Conservation (phyloP, 148 eudicot genomes). For the Fagopyrum esculentum region DNA sequence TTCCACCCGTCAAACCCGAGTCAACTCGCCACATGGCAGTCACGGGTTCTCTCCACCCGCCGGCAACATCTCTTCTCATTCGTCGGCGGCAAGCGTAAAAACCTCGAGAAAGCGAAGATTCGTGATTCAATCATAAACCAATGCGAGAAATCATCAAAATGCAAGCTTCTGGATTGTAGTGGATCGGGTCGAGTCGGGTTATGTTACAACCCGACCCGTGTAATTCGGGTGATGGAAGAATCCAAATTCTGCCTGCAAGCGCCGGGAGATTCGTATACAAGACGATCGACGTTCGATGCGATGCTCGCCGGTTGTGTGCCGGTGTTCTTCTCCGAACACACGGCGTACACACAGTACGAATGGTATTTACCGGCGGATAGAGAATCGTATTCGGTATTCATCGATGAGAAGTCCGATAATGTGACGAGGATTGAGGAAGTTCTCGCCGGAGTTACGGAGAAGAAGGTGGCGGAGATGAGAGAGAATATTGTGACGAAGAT, state of each 20-base stretch:
- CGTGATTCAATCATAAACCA: conserved; percentile 8
- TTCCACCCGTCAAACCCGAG: conserved; percentile 13
- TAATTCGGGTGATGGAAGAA: conserved; percentile 1
- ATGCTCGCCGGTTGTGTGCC: conserved; percentile 18
- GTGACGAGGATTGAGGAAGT: conserved; percentile 12
- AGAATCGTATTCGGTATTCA: conserved; percentile 12
- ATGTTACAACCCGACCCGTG: conserved; percentile 10
- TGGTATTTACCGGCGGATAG: conserved; percentile 16
- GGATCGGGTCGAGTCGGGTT: conserved; percentile 1
- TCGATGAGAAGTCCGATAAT: not conserved
- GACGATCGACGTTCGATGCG: conserved; percentile 21
- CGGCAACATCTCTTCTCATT: conserved; percentile 20
- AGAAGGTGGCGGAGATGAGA: conserved; percentile 11
- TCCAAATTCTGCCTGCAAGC: conserved; percentile 18
- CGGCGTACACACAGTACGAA: conserved; percentile 16
- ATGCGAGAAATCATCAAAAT: not conserved
- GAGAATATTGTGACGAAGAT: not conserved
- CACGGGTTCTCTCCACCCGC: not conserved
- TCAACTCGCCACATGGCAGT: conserved; percentile 14
- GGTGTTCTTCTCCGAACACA: conserved; percentile 18
- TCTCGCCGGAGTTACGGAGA: conserved; percentile 1
- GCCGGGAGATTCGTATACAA: conserved; percentile 19
- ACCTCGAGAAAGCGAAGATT: conserved; percentile 3
- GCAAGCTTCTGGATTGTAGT: conserved; percentile 14
- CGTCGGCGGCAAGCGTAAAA: conserved; percentile 14